Evolutionary conservation across 306 rosid species (phyloP), one percentile per base, ranked within the genome.

Genomic region (Dalbergia cochinchinensis): DNA sequence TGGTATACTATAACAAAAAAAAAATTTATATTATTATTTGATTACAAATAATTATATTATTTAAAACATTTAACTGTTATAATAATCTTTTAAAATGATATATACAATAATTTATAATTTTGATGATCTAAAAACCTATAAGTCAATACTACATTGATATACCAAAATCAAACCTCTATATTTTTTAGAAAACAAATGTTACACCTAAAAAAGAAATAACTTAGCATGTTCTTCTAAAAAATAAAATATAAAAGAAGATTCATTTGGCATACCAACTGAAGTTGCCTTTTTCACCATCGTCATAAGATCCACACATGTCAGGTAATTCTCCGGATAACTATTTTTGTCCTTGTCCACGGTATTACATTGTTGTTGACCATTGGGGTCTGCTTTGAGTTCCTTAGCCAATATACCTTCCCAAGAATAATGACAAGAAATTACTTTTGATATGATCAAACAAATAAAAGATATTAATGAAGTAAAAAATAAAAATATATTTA

Each of bases 331-430:
- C 0, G 78, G 85, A 63, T 34, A 37, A 15, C 4, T 3, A 8
- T 3, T 55, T 7, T 69, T 57, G 12, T 9, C 53, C 5, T 62
- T 18, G 53, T 0, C 14, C 5, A 12, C 50, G 16, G 11, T 5
- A 26, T 33, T 41, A n/a, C 4, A 2, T 11, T 0, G 15, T 26
- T 3, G 2, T 3, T 1, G 22, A 42, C 0, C 0, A 12, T 3
- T 4, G 7, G 66, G 53, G 16, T n/a, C 57, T 62, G 4, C 73
- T 69, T n/a, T 8, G 2, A 76, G 74, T 18, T 69, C 2, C 14
- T 54, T 44, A 6, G 76, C 50, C 3, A 10, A 16, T 31, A 76
- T 39, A 41, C 44, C 85, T 82, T 61, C 31, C 68, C 31, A 72
- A 69, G 15, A 20, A 31, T 15, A 18, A 74, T 60, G 65, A 14